phyloP scores from a whole-genome alignment of 2,329 filamentous ascomycete species.

The Penicillium sp. region DNA sequence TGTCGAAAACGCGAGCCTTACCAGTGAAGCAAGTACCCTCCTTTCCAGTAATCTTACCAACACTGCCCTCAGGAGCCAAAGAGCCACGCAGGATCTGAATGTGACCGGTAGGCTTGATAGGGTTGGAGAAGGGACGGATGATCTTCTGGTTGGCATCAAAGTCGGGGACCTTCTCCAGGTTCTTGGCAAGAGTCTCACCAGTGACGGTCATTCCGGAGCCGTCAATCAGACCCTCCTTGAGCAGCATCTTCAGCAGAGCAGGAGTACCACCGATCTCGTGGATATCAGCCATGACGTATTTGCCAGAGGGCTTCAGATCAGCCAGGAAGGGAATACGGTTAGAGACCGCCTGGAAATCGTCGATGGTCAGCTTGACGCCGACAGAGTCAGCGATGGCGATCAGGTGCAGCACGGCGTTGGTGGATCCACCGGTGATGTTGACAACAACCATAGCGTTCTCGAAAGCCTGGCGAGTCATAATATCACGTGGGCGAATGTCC shows the following conservation, averaged over 20 bases:
- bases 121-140: conserved; percentile 66
- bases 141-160: conserved; percentile 71
- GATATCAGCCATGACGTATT: conserved; percentile 62
- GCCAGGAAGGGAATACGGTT: conserved; percentile 78
- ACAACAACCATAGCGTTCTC: conserved; percentile 84
- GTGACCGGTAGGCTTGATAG: conserved; percentile 70
- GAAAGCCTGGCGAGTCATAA: conserved; percentile 77
- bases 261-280: conserved; percentile 59
- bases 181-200: conserved; percentile 59
- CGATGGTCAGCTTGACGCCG: conserved; percentile 77
- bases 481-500: conserved; percentile 74
- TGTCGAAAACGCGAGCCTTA: conserved; percentile 69
- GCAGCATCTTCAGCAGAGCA: conserved; percentile 57
- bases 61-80: conserved; percentile 67
- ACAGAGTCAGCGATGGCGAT: conserved; percentile 82
- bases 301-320: conserved; percentile 75
- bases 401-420: conserved; percentile 80
- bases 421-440: conserved; percentile 80
- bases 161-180: conserved; percentile 58
- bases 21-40: conserved; percentile 68
- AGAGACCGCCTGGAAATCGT: conserved; percentile 82
- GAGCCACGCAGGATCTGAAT: conserved; percentile 71
- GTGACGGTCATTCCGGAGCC: conserved; percentile 62
- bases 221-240: conserved; percentile 59
- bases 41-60: conserved; percentile 77